Base-by-base conservation (phyloP, 441 rosid genomes). In the Croton setiger region DNA sequence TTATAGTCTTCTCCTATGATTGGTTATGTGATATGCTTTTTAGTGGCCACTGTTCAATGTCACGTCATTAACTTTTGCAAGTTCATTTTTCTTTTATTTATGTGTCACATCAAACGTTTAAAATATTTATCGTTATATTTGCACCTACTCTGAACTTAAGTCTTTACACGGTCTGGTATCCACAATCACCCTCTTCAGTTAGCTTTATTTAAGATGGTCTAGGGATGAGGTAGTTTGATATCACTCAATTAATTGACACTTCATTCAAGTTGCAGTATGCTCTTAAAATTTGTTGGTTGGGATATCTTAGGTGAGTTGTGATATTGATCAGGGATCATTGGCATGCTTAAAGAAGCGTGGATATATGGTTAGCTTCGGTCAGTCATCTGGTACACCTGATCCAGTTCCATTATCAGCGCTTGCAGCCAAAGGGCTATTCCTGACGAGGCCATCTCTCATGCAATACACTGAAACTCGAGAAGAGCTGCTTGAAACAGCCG, bases 311-410 rank as follows among this genome's bases (percentile, higher is more conserved):
- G 68, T 0, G 78, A 33, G 71, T 33, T 60, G 17, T 69, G 8
- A 14, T 36, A 31, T 79, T 18, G 31, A 27, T 0, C 75, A 93
- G 97, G 96, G 99, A 63, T 94, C 98, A 14, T 66, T 92, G 79
- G 94, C 78, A 2, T 88, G 97, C 87, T 80, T 92, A 60, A 92
- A 85, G 83, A 66, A 61, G 55, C 84, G 92, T 2, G 96, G 99
- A 20, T 85, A 84, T 83, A 84, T 92, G 98, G 96, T 94, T 79
- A 82, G 86, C 69, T 92, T 85, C 54, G 97, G 99, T 67, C 94
- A 90, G 76, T 92, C 98, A 43, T 94, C 99, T 0, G 98, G 99
- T 39, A 23, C 72, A 11, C 90, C 85, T 5, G 96, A 94, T 72
- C 94, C 98, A 5, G 64, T 90, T 72, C 90, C 94, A 27, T 60